Conservation (phyloP, 257 asterid genomes). For the Parsonsia alboflavescens region DNA sequence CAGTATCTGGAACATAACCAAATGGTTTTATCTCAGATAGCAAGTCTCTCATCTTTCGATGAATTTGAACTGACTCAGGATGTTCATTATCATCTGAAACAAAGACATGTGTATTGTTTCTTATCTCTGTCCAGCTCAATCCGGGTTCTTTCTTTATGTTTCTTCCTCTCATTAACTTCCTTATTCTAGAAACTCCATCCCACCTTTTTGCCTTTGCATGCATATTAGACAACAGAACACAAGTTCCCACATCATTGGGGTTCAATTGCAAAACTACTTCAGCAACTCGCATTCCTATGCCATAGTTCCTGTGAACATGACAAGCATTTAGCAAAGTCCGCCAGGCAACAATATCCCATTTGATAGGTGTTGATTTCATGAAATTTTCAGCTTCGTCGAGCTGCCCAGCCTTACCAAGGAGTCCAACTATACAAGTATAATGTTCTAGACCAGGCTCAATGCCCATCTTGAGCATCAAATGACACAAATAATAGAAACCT, state of each 20-base stretch:
- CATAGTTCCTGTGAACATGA: constrained; percentile 53
- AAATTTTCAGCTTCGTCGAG: constrained; percentile 68
- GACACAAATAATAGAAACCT: constrained; percentile 61
- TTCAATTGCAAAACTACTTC: constrained; percentile 43
- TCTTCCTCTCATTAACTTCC: constrained; percentile 55
- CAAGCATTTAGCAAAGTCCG: constrained; percentile 86
- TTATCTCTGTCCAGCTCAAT: constrained; percentile 82
- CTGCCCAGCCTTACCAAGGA: constrained; percentile 60
- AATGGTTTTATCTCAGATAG: constrained; percentile 49
- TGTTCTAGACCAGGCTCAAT: constrained; percentile 81
- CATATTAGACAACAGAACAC: constrained; percentile 65
- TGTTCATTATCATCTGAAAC: constrained; percentile 57
- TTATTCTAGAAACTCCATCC: constrained; percentile 55
- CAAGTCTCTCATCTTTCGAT: constrained; percentile 46
- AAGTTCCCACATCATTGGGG: constrained; percentile 70
- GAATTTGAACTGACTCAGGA: constrained; percentile 49
- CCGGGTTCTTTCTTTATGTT: constrained; percentile 89
- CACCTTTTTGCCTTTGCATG: constrained; percentile 73
- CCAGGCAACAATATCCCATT: constrained; percentile 76
- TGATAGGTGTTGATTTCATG: constrained; percentile 47
- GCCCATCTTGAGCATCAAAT: constrained; percentile 44
- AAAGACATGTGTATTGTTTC: constrained; percentile 57
- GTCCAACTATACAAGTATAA: constrained; percentile 71
- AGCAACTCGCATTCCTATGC: constrained; percentile 55
- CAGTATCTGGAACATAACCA: constrained; percentile 58